A percentile compares a stretch with the other conserved stretches of the same genome.
Evolutionary conservation across 805 yeast genomes (phyloP).

Genomic region (Nematodospora valgi): DNA sequence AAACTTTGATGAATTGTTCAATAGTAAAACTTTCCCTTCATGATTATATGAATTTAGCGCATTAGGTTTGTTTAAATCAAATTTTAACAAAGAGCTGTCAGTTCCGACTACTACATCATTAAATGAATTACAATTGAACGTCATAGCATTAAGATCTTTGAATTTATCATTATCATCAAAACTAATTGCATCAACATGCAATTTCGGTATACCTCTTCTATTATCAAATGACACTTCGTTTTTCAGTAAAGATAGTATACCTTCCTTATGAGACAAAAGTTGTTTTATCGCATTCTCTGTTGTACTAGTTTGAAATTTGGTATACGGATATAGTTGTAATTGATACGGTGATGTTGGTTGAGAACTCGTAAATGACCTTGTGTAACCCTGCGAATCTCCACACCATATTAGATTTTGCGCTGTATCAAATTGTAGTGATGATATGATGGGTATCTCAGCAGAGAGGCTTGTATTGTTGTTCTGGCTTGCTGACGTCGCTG

Average conservation of each 20-base stretch:
- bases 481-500: constrained; percentile 1
- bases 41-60: constrained; percentile 30
- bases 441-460: constrained; percentile 13
- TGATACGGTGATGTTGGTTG: constrained; percentile 15
- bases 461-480: not conserved
- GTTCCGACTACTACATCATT: constrained; percentile 11
- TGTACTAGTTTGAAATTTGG: constrained; percentile 28
- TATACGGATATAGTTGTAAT: constrained; percentile 31
- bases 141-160: constrained; percentile 27
- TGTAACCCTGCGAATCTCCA: constrained; percentile 62
- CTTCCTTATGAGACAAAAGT: constrained; percentile 27
- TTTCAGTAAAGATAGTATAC: constrained; percentile 32
- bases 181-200: constrained; percentile 13
- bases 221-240: constrained; percentile 29
- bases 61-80: constrained; percentile 32
- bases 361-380: constrained; percentile 26
- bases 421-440: constrained; percentile 55
- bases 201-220: constrained; percentile 30
- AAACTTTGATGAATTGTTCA: constrained; percentile 46
- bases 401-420: constrained; percentile 81
- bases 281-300: constrained; percentile 23
- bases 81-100: constrained; percentile 19
- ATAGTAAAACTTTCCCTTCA: constrained; percentile 40
- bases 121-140: constrained; percentile 25
- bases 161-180: constrained; percentile 15